A percentile compares a stretch with the other conserved stretches of the same genome.
Conservation (phyloP, 805 yeast genomes). For the Wickerhamiella musiphila region DNA sequence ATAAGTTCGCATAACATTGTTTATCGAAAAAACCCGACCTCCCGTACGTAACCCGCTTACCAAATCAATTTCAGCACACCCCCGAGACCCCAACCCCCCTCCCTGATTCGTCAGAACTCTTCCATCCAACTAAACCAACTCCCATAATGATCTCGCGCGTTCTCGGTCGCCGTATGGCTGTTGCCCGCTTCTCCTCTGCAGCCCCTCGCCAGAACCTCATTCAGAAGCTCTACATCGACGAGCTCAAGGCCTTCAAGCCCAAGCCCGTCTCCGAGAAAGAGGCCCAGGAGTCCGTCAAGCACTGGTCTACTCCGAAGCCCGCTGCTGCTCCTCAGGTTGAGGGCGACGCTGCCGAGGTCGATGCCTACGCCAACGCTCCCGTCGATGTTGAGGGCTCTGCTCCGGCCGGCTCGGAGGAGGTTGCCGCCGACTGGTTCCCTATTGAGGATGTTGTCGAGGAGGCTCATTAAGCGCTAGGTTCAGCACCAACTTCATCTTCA, state of each 20-base stretch:
- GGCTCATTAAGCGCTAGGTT: slow-evolving; percentile 15
- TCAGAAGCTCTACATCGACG: slow-evolving; percentile 72
- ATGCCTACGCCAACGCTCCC: slow-evolving; percentile 29
- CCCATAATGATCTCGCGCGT: slow-evolving; percentile 3
- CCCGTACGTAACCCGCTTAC: neutral
- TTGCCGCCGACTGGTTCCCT: slow-evolving; percentile 27
- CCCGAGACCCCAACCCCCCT: neutral
- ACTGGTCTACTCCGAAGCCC: slow-evolving; percentile 67
- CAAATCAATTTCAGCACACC: no score
- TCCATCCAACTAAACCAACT: neutral
- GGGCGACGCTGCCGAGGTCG: slow-evolving; percentile 40
- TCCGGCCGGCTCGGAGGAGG: slow-evolving; percentile 11
- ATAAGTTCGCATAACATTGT: no score
- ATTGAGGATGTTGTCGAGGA: slow-evolving; percentile 24
- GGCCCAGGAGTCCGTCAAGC: slow-evolving; percentile 61
- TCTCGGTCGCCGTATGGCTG: slow-evolving; percentile 6
- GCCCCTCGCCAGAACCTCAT: slow-evolving; percentile 34
- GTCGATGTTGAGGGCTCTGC: slow-evolving; percentile 23
- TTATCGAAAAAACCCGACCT: neutral
- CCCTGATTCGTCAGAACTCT: neutral
- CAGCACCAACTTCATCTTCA: neutral
- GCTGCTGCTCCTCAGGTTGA: slow-evolving; percentile 74
- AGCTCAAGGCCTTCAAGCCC: slow-evolving; percentile 80
- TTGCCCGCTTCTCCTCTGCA: slow-evolving; percentile 16
- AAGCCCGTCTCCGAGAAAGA: slow-evolving; percentile 54